phyloP scores from a whole-genome alignment of 2,329 filamentous ascomycete genomes.

The Fonsecaea pedrosoi region DNA sequence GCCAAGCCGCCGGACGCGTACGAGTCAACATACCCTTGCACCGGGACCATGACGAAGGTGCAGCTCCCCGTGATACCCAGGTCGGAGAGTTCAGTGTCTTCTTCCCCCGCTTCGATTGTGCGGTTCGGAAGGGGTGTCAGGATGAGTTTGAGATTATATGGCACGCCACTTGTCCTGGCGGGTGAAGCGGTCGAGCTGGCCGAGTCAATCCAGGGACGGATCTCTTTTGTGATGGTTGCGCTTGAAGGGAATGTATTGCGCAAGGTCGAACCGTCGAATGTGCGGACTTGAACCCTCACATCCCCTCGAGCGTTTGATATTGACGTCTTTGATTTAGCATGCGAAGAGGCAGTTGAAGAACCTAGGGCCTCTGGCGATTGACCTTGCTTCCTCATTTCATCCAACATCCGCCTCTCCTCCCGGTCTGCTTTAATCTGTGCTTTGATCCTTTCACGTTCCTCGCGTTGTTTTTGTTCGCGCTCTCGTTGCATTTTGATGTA shows the following conservation, averaged over 20 bases:
- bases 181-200: constrained; percentile 55
- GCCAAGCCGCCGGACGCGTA: constrained; percentile 52
- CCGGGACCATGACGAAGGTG: constrained; percentile 80
- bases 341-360: constrained; percentile 19
- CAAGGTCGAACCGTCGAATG: constrained; percentile 84
- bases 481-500: constrained; percentile 58
- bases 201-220: constrained; percentile 79
- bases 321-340: constrained; percentile 5
- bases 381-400: constrained; percentile 56
- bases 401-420: constrained; percentile 66
- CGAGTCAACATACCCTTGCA: constrained; percentile 66
- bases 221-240: constrained; percentile 67
- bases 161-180: constrained; percentile 50
- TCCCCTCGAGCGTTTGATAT: constrained; percentile 38
- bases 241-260: constrained; percentile 72
- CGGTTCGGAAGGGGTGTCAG: constrained; percentile 78
- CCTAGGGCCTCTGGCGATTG: constrained; percentile 28
- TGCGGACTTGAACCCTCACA: constrained; percentile 75
- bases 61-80: constrained; percentile 79
- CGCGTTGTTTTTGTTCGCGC: constrained; percentile 68
- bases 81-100: constrained; percentile 69
- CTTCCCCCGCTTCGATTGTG: constrained; percentile 76
- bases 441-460: constrained; percentile 74
- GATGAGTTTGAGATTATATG: constrained; percentile 85
- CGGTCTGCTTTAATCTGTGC: constrained; percentile 80